Base-by-base conservation (phyloP, 1,284 basidiomycete species). In the Ganoderma leucocontextum region DNA sequence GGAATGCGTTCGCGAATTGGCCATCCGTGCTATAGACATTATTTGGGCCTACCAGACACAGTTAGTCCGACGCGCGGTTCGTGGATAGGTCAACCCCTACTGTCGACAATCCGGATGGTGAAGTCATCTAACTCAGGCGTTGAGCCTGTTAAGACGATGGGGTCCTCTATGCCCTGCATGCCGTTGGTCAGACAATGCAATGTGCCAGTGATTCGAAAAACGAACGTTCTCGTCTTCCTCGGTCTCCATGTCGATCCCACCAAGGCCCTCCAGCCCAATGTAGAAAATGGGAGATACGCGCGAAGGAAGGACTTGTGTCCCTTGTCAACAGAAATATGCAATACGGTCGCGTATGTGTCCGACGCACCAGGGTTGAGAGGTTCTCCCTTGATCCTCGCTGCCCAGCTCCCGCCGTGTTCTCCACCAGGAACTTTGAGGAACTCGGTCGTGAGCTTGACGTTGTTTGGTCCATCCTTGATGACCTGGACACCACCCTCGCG, bases 361-460 rank as follows among this genome's bases (percentile, higher is more conserved):
- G 36, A 78, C 86, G 68, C 69, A 94, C 94, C 81, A 69, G 82
- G 78, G 70, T 93, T 83, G 29, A 98, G 83, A 22, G 95, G 93
- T 75, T 90, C 87, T 22, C 96, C 96, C 75, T 91, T 92, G 69
- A 98, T 87, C 63, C 97, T 89, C 6, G 91, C 93, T 73, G 92
- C 95, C 96, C 96, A 98, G 78, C 92, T 95, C 19, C 94, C 95
- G 8, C 95, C 94, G 77, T 92, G 87, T 33, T 87, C 84, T 17
- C 94, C 94, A 41, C 90, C 92, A 15, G 91, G 85, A 41, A 94
- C 83, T 80, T 97, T 97, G 71, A 98, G 80, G 74, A 95, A 92
- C 75, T 95, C 91, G 1, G 94, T 95, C 10, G 91, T 94, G 42
- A 98, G 83, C 75, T 91, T 85, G 62, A 97, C 89, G 75, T 98